phyloP scores from a whole-genome alignment of 306 rosid genomes.

The Trichosanthes cucumerina region DNA sequence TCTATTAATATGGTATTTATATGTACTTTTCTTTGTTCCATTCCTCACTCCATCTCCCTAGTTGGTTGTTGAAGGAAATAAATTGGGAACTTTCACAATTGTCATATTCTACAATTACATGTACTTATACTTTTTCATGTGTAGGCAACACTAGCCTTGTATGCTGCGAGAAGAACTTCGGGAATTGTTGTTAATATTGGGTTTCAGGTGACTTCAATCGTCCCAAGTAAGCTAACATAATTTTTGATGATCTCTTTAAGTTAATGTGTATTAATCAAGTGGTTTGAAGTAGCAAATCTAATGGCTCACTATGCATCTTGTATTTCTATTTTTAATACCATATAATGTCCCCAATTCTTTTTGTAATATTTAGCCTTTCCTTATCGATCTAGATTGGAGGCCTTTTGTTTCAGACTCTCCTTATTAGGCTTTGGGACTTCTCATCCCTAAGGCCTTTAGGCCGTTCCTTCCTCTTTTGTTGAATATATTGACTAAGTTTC shows the following conservation, averaged over 20 bases:
- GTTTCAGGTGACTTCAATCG: slow-evolving; percentile 78
- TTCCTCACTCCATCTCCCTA: not conserved
- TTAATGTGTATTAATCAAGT: not conserved
- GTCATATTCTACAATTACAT: slow-evolving; percentile 9
- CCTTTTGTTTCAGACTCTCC: no score
- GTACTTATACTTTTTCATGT: slow-evolving; percentile 21
- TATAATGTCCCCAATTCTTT: not conserved
- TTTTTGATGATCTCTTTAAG: not conserved
- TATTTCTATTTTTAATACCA: not conserved
- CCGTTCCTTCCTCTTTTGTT: no score
- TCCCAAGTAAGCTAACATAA: slow-evolving; percentile 63
- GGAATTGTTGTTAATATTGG: slow-evolving; percentile 92
- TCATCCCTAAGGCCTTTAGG: no score
- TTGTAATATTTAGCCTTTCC: no score
- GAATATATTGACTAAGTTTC: no score
- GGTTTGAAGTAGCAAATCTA: not conserved
- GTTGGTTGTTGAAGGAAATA: not conserved
- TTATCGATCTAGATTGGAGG: no score
- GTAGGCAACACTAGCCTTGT: slow-evolving; percentile 79
- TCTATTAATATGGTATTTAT: not conserved
- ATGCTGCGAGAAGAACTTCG: slow-evolving; percentile 72
- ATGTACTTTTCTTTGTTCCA: not conserved
- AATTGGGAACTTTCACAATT: not conserved
- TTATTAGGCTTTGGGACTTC: no score
- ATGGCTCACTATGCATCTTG: not conserved